Conservation (phyloP, 2,329 filamentous ascomycete species). For the Plenodomus biglobosus region DNA sequence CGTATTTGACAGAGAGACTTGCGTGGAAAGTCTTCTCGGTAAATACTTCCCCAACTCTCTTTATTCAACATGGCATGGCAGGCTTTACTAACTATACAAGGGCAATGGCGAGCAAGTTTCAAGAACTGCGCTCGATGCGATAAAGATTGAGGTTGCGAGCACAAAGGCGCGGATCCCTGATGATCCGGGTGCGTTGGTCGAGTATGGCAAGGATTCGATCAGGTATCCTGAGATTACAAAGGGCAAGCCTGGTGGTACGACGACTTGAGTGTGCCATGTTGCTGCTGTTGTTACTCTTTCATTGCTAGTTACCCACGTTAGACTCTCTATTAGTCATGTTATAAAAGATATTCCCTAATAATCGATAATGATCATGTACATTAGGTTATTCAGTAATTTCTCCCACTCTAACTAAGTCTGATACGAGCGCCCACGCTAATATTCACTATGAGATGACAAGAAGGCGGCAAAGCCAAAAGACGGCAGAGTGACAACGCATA, state of each 20-base stretch:
- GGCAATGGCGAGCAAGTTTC: constrained; percentile 9
- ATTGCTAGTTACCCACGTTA: too few relatives aligned
- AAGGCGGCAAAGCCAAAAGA: too few relatives aligned
- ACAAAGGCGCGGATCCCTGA: constrained; percentile 19
- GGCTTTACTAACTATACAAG: constrained; percentile 9
- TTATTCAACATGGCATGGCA: neutral
- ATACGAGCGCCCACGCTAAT: too few relatives aligned
- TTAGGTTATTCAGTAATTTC: too few relatives aligned
- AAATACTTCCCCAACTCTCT: constrained; percentile 1
- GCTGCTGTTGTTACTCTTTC: neutral
- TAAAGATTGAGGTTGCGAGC: constrained; percentile 22
- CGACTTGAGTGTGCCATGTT: neutral
- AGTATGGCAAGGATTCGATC: constrained; percentile 13
- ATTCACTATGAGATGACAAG: too few relatives aligned
- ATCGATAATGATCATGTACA: too few relatives aligned
- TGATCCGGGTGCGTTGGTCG: constrained; percentile 13
- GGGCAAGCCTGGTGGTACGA: constrained; percentile 12
- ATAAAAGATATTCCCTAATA: too few relatives aligned
- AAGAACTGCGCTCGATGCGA: constrained; percentile 2
- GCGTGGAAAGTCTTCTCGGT: constrained; percentile 34
- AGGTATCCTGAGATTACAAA: constrained; percentile 21
- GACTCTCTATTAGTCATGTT: too few relatives aligned
- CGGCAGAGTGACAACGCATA: too few relatives aligned
- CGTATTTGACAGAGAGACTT: constrained; percentile 29
- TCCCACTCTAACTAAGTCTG: too few relatives aligned